Percentiles rank a stretch among this genome's conserved stretches.
Conservation (phyloP, 257 asterid species). For the Anisodus tanguticus region DNA sequence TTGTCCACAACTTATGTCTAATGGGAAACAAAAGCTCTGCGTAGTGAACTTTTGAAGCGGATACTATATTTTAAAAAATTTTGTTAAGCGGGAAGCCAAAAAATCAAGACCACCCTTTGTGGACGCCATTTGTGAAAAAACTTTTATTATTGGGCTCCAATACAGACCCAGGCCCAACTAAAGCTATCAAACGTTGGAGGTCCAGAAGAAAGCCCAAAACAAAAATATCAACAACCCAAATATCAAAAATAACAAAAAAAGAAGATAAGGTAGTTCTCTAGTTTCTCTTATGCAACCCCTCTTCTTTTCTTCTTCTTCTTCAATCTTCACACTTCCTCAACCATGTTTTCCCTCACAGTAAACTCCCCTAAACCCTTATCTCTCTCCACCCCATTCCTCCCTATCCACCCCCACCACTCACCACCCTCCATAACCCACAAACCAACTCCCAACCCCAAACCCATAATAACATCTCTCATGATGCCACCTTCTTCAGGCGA, state of each 20-base stretch:
- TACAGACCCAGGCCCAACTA: background rate
- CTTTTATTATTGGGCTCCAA: background rate
- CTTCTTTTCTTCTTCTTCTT: background rate
- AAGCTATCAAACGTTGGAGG: slow-evolving; percentile 17
- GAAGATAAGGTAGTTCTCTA: background rate
- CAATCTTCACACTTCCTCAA: slow-evolving; percentile 11
- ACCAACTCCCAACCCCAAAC: background rate
- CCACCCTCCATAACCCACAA: slow-evolving; percentile 33
- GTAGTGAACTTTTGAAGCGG: no score
- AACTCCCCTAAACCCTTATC: slow-evolving; percentile 55
- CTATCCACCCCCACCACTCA: slow-evolving; percentile 32
- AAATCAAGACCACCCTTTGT: no score
- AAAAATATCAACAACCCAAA: slow-evolving; percentile 21
- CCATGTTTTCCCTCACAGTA: slow-evolving; percentile 66
- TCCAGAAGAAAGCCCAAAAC: background rate
- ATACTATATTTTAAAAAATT: no score
- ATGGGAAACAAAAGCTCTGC: no score
- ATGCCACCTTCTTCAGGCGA: slow-evolving; percentile 52
- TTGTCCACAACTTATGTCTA: no score
- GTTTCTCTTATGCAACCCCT: background rate
- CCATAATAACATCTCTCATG: slow-evolving; percentile 55
- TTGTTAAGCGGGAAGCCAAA: no score
- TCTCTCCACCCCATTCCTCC: slow-evolving; percentile 51
- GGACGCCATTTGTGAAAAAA: no score
- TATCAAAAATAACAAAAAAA: background rate